Conservation (phyloP, 2,329 filamentous ascomycete genomes). For the Diplodia corticola region DNA sequence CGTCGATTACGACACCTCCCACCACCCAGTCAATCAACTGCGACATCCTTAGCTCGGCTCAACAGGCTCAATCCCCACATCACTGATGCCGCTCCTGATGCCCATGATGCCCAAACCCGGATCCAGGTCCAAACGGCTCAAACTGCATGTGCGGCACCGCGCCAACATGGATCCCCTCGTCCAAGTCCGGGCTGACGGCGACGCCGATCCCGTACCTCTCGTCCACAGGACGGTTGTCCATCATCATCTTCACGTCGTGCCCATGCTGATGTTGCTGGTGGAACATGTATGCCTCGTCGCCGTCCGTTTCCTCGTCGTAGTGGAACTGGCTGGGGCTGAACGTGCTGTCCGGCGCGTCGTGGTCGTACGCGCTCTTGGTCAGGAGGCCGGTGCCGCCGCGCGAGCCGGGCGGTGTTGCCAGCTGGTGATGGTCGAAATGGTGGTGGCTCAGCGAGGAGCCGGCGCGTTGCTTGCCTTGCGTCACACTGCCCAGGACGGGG, state of each 20-base stretch:
- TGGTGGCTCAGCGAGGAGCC: neutral
- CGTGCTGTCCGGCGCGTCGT: constrained; percentile 56
- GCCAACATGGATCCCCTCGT: constrained; percentile 4
- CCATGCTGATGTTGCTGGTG: neutral
- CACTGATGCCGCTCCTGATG: neutral
- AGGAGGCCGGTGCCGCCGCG: constrained; percentile 42
- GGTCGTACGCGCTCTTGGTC: constrained; percentile 58
- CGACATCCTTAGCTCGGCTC: neutral
- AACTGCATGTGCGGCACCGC: constrained; percentile 4
- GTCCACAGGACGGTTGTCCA: neutral
- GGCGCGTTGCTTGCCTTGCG: constrained; percentile 25
- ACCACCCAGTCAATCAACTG: too few species aligned
- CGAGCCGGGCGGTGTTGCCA: constrained; percentile 30
- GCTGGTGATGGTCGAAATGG: constrained; percentile 7
- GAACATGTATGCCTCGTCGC: neutral
- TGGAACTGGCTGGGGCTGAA: constrained; percentile 32
- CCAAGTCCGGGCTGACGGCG: constrained; percentile 1
- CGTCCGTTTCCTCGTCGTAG: constrained; percentile 4
- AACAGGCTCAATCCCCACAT: too few species aligned
- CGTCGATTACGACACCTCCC: neutral
- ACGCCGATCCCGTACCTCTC: constrained; percentile 16
- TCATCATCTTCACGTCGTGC: neutral
- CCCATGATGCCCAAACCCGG: neutral
- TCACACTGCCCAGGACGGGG: constrained; percentile 27
- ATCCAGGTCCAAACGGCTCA: constrained; percentile 13